A percentile compares a stretch with the other conserved stretches of the same genome.
These are phyloP conservation scores for Circinella minor DNA, from an alignment of 371 early-diverging fungal genomes.

Conservation along the genomic window DNA sequence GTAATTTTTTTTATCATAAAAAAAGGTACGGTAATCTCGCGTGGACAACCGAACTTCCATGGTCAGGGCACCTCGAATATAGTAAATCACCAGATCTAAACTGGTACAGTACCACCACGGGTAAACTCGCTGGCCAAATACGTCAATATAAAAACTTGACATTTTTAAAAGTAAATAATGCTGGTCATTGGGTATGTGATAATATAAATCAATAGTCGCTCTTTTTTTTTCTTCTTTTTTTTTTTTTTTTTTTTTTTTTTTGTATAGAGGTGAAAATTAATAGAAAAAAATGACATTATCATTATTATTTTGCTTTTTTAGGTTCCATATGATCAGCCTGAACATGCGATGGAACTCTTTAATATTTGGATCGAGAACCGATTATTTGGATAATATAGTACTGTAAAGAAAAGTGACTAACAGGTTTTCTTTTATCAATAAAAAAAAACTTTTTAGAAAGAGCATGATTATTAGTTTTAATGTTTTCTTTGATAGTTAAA, in stretches of 20 bases:
- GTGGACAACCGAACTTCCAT: constrained; percentile 78
- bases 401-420: background rate
- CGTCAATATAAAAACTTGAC: constrained; percentile 65
- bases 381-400: background rate
- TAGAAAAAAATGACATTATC: background rate
- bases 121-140: constrained; percentile 70
- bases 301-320: background rate
- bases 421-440: too few species aligned
- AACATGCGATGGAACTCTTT: constrained; percentile 1
- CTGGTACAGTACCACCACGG: constrained; percentile 39
- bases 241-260: background rate
- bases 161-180: constrained; percentile 84
- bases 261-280: background rate
- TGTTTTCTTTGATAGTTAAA: too few species aligned
- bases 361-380: background rate
- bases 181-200: constrained; percentile 84
- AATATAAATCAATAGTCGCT: background rate
- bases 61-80: constrained; percentile 77
- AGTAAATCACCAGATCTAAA: constrained; percentile 52
- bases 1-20: background rate
- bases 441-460: too few species aligned
- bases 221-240: background rate
- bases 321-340: constrained; percentile 6
- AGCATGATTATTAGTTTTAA: too few species aligned
- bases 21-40: constrained; percentile 74